Conservation (phyloP, 1,284 basidiomycete genomes). For the Moesziomyces aphidis region DNA sequence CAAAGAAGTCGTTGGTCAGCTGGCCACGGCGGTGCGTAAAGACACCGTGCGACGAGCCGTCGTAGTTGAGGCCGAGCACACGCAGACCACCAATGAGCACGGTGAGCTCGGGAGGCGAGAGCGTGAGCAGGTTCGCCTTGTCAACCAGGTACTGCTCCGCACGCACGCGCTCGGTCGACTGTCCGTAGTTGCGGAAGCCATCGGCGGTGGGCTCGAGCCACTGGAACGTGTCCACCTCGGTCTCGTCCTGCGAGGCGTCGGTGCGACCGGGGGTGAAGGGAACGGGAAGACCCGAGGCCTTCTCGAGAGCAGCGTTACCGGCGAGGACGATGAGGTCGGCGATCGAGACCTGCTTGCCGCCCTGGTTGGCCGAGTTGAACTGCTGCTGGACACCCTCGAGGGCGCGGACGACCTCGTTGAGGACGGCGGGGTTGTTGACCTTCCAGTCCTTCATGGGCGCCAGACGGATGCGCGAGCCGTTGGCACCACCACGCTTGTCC, state of each 20-base stretch:
- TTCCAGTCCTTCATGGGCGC: constrained; percentile 48
- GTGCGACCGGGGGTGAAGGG: constrained; percentile 45
- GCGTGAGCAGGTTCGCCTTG: constrained; percentile 42
- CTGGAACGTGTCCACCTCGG: constrained; percentile 35
- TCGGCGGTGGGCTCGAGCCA: constrained; percentile 39
- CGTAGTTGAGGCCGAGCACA: constrained; percentile 39
- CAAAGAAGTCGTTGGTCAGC: constrained; percentile 44
- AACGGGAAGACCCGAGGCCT: constrained; percentile 38
- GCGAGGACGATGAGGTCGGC: constrained; percentile 42
- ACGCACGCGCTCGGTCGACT: constrained; percentile 34
- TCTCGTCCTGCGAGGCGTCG: constrained; percentile 36
- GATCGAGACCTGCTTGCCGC: constrained; percentile 43
- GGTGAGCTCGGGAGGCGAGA: constrained; percentile 36
- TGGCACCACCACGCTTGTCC: constrained; percentile 47
- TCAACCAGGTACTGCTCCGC: constrained; percentile 43
- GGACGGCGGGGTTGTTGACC: constrained; percentile 39
- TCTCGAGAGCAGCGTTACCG: constrained; percentile 45
- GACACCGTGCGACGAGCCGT: constrained; percentile 34
- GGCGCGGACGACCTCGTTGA: constrained; percentile 36
- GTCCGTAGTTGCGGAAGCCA: constrained; percentile 41
- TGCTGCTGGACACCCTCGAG: constrained; percentile 45
- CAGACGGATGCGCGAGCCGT: constrained; percentile 40
- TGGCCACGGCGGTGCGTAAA: constrained; percentile 31
- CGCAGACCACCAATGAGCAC: constrained; percentile 47
- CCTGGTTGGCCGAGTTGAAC: constrained; percentile 40